Base-by-base conservation (phyloP, 2,329 filamentous ascomycete genomes). In the Ophiostoma himal-ulmi region DNA sequence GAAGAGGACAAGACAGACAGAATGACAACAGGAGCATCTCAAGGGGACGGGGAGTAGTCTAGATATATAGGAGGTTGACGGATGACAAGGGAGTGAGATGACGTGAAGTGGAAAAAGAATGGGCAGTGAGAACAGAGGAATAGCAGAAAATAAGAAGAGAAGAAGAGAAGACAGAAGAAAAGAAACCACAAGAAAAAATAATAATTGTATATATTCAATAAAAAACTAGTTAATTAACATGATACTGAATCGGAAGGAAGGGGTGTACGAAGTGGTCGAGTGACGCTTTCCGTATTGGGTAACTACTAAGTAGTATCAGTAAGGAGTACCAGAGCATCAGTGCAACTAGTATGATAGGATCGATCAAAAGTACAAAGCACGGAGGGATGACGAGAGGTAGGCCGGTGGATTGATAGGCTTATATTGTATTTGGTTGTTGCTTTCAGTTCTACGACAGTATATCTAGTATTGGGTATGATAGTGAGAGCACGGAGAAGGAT, bases 201-300 rank as follows among this genome's bases (percentile, higher is more conserved):
- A n/a, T 5, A 6, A 48, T 48, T 48, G n/a, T 20, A 48, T 8
- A 20, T 48, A n/a, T 20, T 48, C 17, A 26, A 41, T 22, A 67
- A 67, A 36, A 54, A 62, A 26, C 48, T 7, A 36, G 3, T 30
- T 8, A 64, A 17, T 30, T 20, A 20, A 14, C 57, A 26, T 20
- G 44, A 26, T 54, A 22, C 54, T 48, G 26, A 22, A 26, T 57
- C 52, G 52, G 52, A 57, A 57, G 52, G 52, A 57, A 57, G 52
- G 52, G 39, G 65, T 57, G 52, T 57, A 57, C 52, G n/a, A 22
- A 57, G 52, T 57, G 52, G 52, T 57, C n/a, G n/a, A 57, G 52
- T 26, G 52, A 57, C 52, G 52, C 52, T 57, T 57, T 57, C 52
- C 52, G 22, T 13, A 26, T 57, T 26, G 22, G 13, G 52, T 30